These are phyloP conservation scores for Suillus sp. DNA, from an alignment of 768 basidiomycete genomes.

Conservation along the genomic window DNA sequence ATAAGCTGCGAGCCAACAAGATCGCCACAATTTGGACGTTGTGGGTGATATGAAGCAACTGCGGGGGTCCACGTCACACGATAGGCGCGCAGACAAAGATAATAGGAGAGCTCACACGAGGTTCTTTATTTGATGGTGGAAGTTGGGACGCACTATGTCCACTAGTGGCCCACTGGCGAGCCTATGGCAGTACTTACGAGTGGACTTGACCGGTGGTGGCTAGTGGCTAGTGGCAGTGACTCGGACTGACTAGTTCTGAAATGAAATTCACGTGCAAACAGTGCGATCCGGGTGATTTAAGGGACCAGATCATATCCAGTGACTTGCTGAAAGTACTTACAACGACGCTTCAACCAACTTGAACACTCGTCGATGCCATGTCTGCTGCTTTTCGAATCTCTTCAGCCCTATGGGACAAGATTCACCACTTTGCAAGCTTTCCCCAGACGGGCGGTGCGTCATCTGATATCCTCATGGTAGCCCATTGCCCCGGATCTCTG, in stretches of 20 bases:
- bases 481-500: background rate
- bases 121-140: background rate
- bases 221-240: background rate
- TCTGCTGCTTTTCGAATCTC: slow-evolving; percentile 66
- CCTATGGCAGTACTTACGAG: background rate
- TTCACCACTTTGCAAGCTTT: slow-evolving; percentile 89
- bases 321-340: background rate
- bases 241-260: background rate
- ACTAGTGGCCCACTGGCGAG: background rate
- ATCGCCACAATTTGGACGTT: background rate
- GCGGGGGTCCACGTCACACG: slow-evolving; percentile 1
- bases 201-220: background rate
- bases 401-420: slow-evolving; percentile 82
- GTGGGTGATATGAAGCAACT: background rate
- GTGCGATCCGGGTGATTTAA: slow-evolving; percentile 3
- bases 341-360: background rate
- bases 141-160: background rate
- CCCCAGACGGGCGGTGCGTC: slow-evolving; percentile 86
- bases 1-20: background rate
- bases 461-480: background rate
- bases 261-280: slow-evolving; percentile 8
- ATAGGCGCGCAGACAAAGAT: background rate
- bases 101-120: background rate
- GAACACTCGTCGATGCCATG: slow-evolving; percentile 30
- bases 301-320: slow-evolving; percentile 1